Evolutionary conservation across 1,284 basidiomycete species (phyloP), one percentile per base, ranked within the genome.

Genomic region (Puccinia hordei): DNA sequence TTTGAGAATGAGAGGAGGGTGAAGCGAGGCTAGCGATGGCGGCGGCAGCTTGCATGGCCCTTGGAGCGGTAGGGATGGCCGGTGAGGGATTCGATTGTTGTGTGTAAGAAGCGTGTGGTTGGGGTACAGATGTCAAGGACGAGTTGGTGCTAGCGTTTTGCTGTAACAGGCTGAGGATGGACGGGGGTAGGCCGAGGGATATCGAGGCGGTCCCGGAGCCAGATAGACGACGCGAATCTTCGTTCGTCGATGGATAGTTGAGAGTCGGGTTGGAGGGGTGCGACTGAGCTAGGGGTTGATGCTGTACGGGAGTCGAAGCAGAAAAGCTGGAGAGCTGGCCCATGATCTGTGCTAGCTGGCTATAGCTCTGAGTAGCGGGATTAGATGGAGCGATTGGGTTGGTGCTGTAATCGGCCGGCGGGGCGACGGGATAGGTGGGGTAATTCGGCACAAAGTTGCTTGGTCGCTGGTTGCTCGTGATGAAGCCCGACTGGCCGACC

Each of bases 21-120:
- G 61, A 63, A 15, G 68, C 8, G 33, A 49, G 44, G 44, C 44
- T 69, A 17, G 49, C 49, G 33, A 49, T 53, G 2, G 71, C 44
- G 35, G 49, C 49, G 55, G 49, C 66, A 10, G 66, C 65, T 61
- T 69, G 53, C 76, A 79, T 79, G 13, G 76, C 76, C 35, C 76
- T 30, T 8, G 76, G 76, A 6, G 66, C 76, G 27, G 76, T 79
- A 49, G 69, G 69, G 49, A 72, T 72, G 30, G 46, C 2, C 33
- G 27, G 1, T 12, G 46, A 35, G 15, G 33, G 33, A 3, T 13
- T 15, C 5, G 53, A 5, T 55, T 55, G 35, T 12, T 33, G 35
- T 27, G 61, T 30, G 24, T 63, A 22, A 10, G 8, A 41, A 61
- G 59, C 51, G 57, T 2, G 19, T 30, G 10, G 33, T 19, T 73